phyloP scores from a whole-genome alignment of 179 eudicot genomes.

The Amaranthus tricolor region DNA sequence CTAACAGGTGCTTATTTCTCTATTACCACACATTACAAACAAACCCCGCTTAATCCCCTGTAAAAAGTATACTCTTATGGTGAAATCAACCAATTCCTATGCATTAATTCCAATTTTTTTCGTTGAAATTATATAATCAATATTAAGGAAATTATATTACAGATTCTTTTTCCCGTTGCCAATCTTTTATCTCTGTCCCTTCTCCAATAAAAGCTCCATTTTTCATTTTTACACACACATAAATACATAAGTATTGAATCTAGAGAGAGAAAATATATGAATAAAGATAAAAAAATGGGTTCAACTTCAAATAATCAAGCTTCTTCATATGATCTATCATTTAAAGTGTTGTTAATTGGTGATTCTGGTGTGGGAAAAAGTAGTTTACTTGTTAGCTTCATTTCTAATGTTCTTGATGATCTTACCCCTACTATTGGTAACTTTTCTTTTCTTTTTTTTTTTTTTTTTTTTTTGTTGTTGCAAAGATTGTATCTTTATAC shows the following conservation, averaged over 20 bases:
- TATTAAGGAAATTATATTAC: not conserved
- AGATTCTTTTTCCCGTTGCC: not conserved
- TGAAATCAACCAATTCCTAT: not conserved
- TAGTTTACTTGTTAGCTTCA: constrained; percentile 44
- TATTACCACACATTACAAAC: not conserved
- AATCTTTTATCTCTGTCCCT: not conserved
- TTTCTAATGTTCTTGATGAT: constrained; percentile 35
- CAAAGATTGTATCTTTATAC: not conserved
- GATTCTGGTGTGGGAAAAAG: constrained; percentile 53
- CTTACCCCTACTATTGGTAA: constrained; percentile 43
- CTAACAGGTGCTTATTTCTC: not conserved
- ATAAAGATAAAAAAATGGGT: constrained; percentile 16
- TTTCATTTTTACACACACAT: no score
- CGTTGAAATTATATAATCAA: no score
- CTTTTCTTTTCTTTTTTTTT: not conserved
- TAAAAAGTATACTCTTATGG: no score
- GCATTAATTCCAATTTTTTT: not conserved
- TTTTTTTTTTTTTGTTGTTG: not conserved
- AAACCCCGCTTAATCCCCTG: no score
- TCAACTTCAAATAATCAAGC: constrained; percentile 19
- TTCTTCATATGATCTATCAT: constrained; percentile 34
- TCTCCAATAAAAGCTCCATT: not conserved
- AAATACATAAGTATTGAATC: no score
- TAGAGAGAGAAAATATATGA: not conserved
- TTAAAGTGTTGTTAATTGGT: constrained; percentile 46